phyloP scores from a whole-genome alignment of 129 eudicot species.

The Glebionis coronaria region DNA sequence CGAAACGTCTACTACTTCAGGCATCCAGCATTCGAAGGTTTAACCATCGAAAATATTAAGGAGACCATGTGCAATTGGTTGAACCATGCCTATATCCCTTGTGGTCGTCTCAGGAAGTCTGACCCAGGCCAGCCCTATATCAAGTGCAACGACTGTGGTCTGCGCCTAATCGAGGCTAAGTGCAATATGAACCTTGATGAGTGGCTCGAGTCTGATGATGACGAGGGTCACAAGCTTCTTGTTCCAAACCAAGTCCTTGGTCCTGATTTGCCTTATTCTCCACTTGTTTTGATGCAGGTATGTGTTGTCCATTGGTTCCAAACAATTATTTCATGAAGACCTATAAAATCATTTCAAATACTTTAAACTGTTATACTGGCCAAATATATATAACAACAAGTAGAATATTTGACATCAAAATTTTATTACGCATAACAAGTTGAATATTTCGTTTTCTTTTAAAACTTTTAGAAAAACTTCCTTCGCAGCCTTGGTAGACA shows the following conservation, averaged over 20 bases:
- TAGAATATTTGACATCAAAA: no score
- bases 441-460: no score
- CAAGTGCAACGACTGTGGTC: slow-evolving; percentile 93
- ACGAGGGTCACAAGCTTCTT: slow-evolving; percentile 39
- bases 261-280: slow-evolving; percentile 69
- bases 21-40: slow-evolving; percentile 43
- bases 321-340: not conserved
- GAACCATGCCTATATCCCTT: no score
- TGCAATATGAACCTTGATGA: slow-evolving; percentile 54
- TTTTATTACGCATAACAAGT: no score
- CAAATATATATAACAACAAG: no score
- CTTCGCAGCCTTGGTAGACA: no score
- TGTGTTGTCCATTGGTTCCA: not conserved
- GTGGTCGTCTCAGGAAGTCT: no score
- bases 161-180: slow-evolving; percentile 62
- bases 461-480: no score
- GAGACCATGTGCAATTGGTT: slow-evolving; percentile 54
- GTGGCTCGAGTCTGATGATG: slow-evolving; percentile 54
- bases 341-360: no score
- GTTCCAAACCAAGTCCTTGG: slow-evolving; percentile 51
- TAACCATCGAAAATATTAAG: slow-evolving; percentile 44
- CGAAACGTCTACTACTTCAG: no score
- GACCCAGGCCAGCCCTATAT: slow-evolving; percentile 67
- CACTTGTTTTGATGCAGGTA: slow-evolving; percentile 67
- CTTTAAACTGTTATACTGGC: no score